Evolutionary conservation across 495 filamentous ascomycete species (phyloP).

Genomic region (Aspergillus sparsus): DNA sequence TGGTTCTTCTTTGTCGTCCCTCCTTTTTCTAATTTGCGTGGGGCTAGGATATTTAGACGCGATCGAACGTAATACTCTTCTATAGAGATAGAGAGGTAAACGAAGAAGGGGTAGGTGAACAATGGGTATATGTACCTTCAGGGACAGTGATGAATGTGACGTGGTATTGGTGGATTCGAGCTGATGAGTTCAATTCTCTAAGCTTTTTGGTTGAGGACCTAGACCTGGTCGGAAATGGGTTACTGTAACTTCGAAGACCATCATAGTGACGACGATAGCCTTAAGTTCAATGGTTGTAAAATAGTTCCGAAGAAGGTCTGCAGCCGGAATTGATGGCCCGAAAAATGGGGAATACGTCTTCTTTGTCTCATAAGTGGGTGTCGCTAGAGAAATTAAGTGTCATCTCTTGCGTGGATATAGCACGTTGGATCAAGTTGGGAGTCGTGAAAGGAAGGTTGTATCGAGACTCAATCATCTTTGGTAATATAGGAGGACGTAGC

Average conservation of each 20-base stretch:
- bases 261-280: conserved; percentile 8
- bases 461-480: too few species aligned
- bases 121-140: not conserved
- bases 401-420: too few species aligned
- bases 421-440: too few species aligned
- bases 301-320: not conserved
- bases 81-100: not conserved
- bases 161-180: conserved; percentile 1
- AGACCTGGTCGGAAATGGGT: not conserved
- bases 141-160: not conserved
- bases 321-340: not conserved
- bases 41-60: not conserved
- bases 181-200: not conserved
- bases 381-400: too few species aligned
- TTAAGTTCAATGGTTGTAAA: not conserved
- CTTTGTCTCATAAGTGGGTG: too few species aligned
- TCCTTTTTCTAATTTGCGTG: not conserved
- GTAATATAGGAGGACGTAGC: too few species aligned
- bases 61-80: not conserved
- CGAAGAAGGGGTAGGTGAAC: not conserved
- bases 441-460: too few species aligned
- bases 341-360: not conserved
- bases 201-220: conserved; percentile 2
- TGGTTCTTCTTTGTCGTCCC: not conserved
- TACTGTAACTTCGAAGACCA: conserved; percentile 9